Conservation (phyloP, 2,329 filamentous ascomycete genomes). For the Fusarium duplospermum region DNA sequence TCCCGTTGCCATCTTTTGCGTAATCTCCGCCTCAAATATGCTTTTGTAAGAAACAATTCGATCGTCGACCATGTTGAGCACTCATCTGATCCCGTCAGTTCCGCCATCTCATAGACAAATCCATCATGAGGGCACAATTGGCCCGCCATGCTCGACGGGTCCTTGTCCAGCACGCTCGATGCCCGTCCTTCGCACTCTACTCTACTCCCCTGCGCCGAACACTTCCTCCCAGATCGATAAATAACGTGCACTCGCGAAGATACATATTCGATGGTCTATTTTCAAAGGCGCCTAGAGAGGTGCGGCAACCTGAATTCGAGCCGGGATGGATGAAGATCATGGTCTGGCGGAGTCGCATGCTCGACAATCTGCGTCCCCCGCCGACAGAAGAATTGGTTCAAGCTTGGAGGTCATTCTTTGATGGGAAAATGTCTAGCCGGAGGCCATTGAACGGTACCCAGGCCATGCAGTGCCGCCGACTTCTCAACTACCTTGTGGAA, state of each 20-base stretch:
- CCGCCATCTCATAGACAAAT: conserved; percentile 43
- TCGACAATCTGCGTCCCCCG: conserved; percentile 74
- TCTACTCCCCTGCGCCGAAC: conserved; percentile 45
- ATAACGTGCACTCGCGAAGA: conserved; percentile 41
- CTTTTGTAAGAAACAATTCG: conserved; percentile 28
- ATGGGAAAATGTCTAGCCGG: conserved; percentile 61
- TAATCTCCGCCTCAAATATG: conserved; percentile 40
- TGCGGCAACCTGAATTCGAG: conserved; percentile 72
- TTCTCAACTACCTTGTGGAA: conserved; percentile 70
- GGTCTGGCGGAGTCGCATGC: conserved; percentile 72
- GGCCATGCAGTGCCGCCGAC: conserved; percentile 64
- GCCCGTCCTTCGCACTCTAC: conserved; percentile 50
- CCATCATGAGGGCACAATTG: conserved; percentile 59
- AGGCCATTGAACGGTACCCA: conserved; percentile 73
- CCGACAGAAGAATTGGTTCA: conserved; percentile 69
- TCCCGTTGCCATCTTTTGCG: conserved; percentile 18
- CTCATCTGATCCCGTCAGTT: conserved; percentile 30
- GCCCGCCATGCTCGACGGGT: conserved; percentile 58
- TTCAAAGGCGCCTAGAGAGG: conserved; percentile 66
- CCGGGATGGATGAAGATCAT: conserved; percentile 80
- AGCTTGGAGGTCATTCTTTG: conserved; percentile 74
- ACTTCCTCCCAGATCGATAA: conserved; percentile 38
- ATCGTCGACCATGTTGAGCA: too few relatives aligned
- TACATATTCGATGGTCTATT: conserved; percentile 73
- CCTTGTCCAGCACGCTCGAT: conserved; percentile 49